Conservation (phyloP, 306 rosid species). For the Dryas alaskensis region DNA sequence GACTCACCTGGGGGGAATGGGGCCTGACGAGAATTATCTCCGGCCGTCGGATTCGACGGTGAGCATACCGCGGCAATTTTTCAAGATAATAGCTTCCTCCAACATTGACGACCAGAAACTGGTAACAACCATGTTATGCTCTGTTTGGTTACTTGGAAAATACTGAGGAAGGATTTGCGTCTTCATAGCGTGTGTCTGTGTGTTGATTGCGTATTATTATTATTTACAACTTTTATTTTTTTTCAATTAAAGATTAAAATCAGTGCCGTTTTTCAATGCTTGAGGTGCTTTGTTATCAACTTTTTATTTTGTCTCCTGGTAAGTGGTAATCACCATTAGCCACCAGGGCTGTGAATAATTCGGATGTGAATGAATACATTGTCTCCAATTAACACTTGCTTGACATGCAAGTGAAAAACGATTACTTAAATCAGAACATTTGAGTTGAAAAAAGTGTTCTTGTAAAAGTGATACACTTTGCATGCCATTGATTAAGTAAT, state of each 20-base stretch:
- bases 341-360: too few relatives aligned
- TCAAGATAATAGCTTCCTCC: conserved; percentile 5
- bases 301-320: too few relatives aligned
- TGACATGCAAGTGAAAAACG: too few relatives aligned
- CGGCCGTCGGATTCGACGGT: background rate
- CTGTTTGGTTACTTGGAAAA: background rate
- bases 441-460: background rate
- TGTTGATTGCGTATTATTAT: too few relatives aligned
- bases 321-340: too few relatives aligned
- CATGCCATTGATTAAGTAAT: background rate
- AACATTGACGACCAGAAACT: conserved; percentile 7
- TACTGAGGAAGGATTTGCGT: too few relatives aligned
- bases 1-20: background rate
- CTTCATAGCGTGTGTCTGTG: background rate
- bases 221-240: too few relatives aligned
- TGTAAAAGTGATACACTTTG: background rate
- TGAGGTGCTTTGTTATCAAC: too few relatives aligned
- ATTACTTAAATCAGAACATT: background rate
- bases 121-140: background rate
- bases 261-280: too few relatives aligned
- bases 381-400: too few relatives aligned
- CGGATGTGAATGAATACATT: too few relatives aligned
- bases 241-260: too few relatives aligned
- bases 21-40: background rate
- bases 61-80: background rate